Conservation (phyloP, 805 yeast genomes). For the Wickerhamomyces rabaulensis region DNA sequence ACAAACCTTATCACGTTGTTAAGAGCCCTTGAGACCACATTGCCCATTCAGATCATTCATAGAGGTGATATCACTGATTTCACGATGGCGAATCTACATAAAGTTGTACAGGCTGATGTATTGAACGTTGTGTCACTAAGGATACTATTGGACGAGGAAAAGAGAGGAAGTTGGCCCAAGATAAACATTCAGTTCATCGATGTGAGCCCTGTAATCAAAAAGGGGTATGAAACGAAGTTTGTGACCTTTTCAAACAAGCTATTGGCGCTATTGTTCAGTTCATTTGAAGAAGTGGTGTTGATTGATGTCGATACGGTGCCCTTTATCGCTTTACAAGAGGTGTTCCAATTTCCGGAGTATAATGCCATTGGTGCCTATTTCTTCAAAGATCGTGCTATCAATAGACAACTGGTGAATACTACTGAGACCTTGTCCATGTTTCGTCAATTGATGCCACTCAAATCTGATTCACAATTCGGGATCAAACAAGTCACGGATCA, state of each 20-base stretch:
- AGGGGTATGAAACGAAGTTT: constrained; percentile 15
- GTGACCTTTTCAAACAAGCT: constrained; percentile 38
- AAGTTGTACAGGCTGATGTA: not conserved
- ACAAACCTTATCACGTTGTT: constrained; percentile 34
- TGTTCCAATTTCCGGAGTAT: constrained; percentile 31
- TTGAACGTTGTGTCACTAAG: constrained; percentile 7
- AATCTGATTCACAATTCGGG: constrained; percentile 2
- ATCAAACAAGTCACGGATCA: not conserved
- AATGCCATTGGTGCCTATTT: constrained; percentile 33
- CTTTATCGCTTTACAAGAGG: constrained; percentile 29
- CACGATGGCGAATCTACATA: constrained; percentile 22
- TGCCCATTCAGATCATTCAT: constrained; percentile 28
- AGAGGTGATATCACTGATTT: constrained; percentile 25
- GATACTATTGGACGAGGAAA: constrained; percentile 4
- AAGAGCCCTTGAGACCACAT: constrained; percentile 26
- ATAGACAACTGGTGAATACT: not conserved
- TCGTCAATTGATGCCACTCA: constrained; percentile 6
- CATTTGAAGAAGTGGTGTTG: constrained; percentile 44
- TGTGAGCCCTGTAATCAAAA: not conserved
- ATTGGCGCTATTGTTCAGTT: constrained; percentile 48
- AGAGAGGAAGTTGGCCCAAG: constrained; percentile 16
- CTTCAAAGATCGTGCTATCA: constrained; percentile 33
- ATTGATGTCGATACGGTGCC: constrained; percentile 52
- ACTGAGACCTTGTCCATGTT: not conserved
- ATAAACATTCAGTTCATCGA: constrained; percentile 27